These are phyloP conservation scores for Senna siamea DNA, from an alignment of 306 rosid species.

Conservation along the genomic window DNA sequence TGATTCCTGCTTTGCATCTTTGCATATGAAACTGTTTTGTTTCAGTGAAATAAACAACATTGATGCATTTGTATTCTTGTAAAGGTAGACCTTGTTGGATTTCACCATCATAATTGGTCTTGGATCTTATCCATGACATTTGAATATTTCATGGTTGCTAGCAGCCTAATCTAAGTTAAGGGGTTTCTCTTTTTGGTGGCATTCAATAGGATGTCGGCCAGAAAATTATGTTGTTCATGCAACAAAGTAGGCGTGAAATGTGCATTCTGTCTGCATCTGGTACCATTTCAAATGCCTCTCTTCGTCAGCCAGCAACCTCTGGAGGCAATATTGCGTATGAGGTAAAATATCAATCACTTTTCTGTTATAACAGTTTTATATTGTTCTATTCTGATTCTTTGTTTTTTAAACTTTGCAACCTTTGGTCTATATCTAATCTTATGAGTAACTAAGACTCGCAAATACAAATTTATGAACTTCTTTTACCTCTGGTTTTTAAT, in stretches of 20 bases:
- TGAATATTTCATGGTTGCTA: slow-evolving; percentile 29
- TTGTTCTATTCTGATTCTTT: neutral
- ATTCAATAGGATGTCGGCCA: slow-evolving; percentile 88
- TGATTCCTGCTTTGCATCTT: slow-evolving; percentile 21
- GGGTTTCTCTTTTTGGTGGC: slow-evolving; percentile 25
- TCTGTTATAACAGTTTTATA: slow-evolving; percentile 9
- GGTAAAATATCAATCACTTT: slow-evolving; percentile 54
- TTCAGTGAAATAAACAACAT: slow-evolving; percentile 4
- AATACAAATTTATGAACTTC: neutral
- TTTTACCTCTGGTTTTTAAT: neutral
- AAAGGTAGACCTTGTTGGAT: slow-evolving; percentile 19
- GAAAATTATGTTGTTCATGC: slow-evolving; percentile 90
- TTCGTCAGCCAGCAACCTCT: slow-evolving; percentile 88
- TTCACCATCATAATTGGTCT: slow-evolving; percentile 22
- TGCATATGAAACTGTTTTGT: neutral
- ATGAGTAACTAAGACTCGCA: neutral
- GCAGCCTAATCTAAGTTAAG: slow-evolving; percentile 26
- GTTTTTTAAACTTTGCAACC: slow-evolving; percentile 1
- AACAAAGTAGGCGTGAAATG: slow-evolving; percentile 91
- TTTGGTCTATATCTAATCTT: neutral
- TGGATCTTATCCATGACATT: slow-evolving; percentile 22
- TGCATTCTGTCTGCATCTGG: slow-evolving; percentile 96
- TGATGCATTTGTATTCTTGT: neutral
- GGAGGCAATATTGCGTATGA: slow-evolving; percentile 91
- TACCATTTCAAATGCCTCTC: slow-evolving; percentile 84